A percentile compares a stretch with the other conserved stretches of the same genome.
Evolutionary conservation across 2,329 filamentous ascomycete genomes (phyloP).

Genomic region (Sphaerulina populicola): DNA sequence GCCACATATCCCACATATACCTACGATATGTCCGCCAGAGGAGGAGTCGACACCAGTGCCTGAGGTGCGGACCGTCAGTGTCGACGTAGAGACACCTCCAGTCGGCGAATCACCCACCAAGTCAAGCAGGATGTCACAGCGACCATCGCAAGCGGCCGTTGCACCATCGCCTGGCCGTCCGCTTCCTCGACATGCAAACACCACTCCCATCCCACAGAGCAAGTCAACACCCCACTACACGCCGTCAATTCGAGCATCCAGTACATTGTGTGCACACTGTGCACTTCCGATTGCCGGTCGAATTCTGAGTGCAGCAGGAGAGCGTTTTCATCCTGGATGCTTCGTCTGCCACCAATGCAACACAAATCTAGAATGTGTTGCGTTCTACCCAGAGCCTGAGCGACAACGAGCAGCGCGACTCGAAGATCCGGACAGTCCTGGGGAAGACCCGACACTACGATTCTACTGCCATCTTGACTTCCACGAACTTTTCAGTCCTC

Average conservation of each 20-base stretch:
- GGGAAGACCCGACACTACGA: conserved; percentile 63
- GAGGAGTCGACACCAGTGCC: conserved; percentile 23
- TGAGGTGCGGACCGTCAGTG: conserved; percentile 21
- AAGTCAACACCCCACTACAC: conserved; percentile 40
- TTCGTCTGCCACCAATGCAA: conserved; percentile 84
- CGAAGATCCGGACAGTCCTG: conserved; percentile 34
- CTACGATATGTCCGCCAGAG: conserved; percentile 30
- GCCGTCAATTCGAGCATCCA: conserved; percentile 44
- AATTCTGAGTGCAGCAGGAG: conserved; percentile 73
- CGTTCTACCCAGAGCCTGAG: conserved; percentile 89
- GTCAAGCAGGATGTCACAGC: conserved; percentile 5
- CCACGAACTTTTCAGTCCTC: conserved; percentile 86
- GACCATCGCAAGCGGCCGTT: conserved; percentile 36
- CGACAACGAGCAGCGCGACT: conserved; percentile 57
- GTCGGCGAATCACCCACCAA: conserved; percentile 1
- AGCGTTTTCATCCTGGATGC: conserved; percentile 85
- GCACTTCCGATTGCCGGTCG: conserved; percentile 77
- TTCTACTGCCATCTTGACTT: conserved; percentile 99
- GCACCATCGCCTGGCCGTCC: conserved; percentile 29
- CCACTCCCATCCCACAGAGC: conserved; percentile 25
- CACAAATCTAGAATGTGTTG: conserved; percentile 83
- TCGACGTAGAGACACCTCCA: conserved; percentile 3
- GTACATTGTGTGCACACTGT: conserved; percentile 77
- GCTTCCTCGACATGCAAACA: conserved; percentile 29
- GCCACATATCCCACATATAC: conserved; percentile 35